Evolutionary conservation across 2,329 filamentous ascomycete genomes (phyloP), one percentile per base, ranked within the genome.

Genomic region (Aulographum hederae): DNA sequence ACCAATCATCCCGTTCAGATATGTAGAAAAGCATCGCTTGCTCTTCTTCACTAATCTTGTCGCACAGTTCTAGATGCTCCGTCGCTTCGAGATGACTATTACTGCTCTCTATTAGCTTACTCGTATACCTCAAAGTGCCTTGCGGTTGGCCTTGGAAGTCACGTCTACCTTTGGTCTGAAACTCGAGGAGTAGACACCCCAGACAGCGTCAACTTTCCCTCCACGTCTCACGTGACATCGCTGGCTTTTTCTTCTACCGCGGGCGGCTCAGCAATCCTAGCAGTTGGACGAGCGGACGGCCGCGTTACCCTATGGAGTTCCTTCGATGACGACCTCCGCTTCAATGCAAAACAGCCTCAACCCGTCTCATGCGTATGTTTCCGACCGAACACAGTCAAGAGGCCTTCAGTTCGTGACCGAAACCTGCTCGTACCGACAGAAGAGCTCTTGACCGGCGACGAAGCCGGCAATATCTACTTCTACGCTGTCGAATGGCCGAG

Each of bases 81-180:
- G 3, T 70, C 73, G 32, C 61, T 95, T n/a, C 73, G 82, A 34
- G 84, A 95, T 44, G 86, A 98, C 52, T 98, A 85, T 50, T 98
- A 98, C 50, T 94, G 84, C 54, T 89, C 85, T 0, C 65, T 85
- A 2, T 63, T 98, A 33, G 82, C 89, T 6, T 95, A 93, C 51
- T 92, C 78, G 0, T 53, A 66, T 26, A 78, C 69, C 5, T 68
- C 72, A 31, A 69, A 78, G 32, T 79, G 76, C 11, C 65, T 98
- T 12, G 86, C 82, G 13, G 80, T 95, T 13, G 86, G 81, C 0
- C 63, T 95, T 11, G 76, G 75, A 0, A 72, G 75, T 33, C 63
- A 73, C 21, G 67, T 98, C 4, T 94, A 92, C 50, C 69, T 80
- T 4, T 98, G 86, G 89, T 86, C 82, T 0, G 85, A 95, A 48